phyloP scores from a whole-genome alignment of 2,329 filamentous ascomycete species.

The Colletotrichum agaves region DNA sequence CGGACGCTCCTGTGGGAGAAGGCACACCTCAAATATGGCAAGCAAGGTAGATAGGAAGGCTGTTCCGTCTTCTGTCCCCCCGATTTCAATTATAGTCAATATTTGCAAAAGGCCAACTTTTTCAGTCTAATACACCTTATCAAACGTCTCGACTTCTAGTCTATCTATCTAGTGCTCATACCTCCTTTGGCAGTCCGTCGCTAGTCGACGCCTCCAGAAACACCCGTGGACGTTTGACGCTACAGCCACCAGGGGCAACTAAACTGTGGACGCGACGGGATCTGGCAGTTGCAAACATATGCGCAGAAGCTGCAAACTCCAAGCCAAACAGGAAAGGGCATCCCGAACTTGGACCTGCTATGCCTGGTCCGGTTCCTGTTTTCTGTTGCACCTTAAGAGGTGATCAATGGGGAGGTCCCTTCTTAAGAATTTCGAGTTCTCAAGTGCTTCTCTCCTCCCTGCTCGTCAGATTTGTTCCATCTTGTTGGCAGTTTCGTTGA shows the following conservation, averaged over 20 bases:
- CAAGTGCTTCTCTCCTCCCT: neutral
- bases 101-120: neutral
- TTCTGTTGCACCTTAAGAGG: too few relatives aligned
- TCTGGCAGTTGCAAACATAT: neutral
- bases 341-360: neutral
- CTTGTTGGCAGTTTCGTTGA: too few relatives aligned
- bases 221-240: conserved; percentile 9
- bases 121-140: neutral
- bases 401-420: neutral
- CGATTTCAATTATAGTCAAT: neutral
- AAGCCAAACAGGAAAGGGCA: neutral
- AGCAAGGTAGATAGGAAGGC: neutral
- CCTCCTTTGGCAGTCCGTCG: conserved; percentile 7
- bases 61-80: neutral
- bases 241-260: neutral
- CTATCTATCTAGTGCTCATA: neutral
- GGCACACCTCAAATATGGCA: neutral
- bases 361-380: too few relatives aligned
- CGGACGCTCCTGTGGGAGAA: neutral
- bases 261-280: neutral
- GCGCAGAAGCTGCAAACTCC: neutral
- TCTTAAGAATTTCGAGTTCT: too few relatives aligned
- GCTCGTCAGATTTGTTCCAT: neutral
- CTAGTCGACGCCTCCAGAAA: neutral
- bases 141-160: neutral